These are phyloP conservation scores for Echinochloa phyllopogon DNA, from an alignment of 176 grass and related monocot species.

Conservation along the genomic window DNA sequence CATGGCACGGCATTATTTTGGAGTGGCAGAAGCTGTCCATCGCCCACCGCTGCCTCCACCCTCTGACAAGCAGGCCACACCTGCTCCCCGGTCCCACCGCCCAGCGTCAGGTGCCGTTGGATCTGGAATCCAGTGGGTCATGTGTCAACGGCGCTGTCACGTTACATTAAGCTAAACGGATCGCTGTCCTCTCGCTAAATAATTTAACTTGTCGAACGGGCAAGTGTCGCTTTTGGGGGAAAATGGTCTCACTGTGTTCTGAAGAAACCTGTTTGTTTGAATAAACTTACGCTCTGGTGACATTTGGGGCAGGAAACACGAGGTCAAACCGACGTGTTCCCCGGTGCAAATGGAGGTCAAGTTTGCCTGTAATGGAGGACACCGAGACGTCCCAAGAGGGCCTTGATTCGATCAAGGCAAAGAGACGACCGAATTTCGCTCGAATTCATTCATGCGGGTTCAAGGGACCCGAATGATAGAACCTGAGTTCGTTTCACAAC, in stretches of 20 bases:
- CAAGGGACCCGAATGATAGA: background rate
- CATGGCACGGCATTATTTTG: slow-evolving; percentile 17
- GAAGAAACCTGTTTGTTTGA: background rate
- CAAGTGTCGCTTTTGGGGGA: slow-evolving; percentile 42
- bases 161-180: slow-evolving; percentile 2
- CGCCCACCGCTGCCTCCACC: background rate
- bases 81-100: background rate
- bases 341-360: slow-evolving; percentile 17
- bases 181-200: slow-evolving; percentile 16
- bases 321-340: slow-evolving; percentile 21
- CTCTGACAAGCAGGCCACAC: background rate
- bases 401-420: background rate
- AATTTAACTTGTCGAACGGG: slow-evolving; percentile 15
- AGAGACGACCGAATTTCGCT: background rate
- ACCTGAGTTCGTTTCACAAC: background rate
- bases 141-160: background rate
- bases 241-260: background rate
- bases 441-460: background rate
- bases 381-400: background rate
- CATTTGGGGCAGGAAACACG: background rate
- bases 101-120: background rate
- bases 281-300: background rate
- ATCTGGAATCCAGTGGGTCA: background rate
- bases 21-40: slow-evolving; percentile 14
- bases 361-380: background rate